These are phyloP conservation scores for Apiospora kogelbergensis DNA, from an alignment of 2,329 filamentous ascomycete species.

Conservation along the genomic window DNA sequence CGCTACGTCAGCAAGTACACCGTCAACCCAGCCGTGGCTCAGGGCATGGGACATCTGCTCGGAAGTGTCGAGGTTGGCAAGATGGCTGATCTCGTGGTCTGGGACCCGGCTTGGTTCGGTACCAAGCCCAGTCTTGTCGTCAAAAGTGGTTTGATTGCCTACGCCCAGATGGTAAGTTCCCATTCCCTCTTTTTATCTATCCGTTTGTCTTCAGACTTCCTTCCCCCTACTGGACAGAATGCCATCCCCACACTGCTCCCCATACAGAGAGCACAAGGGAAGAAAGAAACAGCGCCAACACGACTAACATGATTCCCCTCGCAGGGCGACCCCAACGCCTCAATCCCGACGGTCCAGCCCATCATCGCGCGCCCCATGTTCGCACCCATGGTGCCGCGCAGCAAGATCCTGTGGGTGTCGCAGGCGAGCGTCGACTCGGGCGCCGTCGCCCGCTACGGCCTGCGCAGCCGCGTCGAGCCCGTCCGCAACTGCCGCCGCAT, in stretches of 20 bases:
- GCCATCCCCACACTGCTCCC: too few relatives aligned
- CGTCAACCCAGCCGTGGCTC: slow-evolving; percentile 87
- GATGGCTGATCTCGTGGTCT: slow-evolving; percentile 84
- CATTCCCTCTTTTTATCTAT: background rate
- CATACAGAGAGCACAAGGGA: too few relatives aligned
- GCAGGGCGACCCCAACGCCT: slow-evolving; percentile 76
- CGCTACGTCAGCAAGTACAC: slow-evolving; percentile 95
- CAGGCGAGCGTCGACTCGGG: slow-evolving; percentile 68
- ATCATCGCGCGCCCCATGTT: slow-evolving; percentile 86
- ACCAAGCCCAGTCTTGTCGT: slow-evolving; percentile 79
- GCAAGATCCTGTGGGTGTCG: slow-evolving; percentile 82
- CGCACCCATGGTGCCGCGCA: slow-evolving; percentile 67
- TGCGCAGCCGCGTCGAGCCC: slow-evolving; percentile 78
- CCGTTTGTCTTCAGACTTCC: background rate
- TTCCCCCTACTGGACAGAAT: background rate
- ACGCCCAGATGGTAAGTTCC: slow-evolving; percentile 73
- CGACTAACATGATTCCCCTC: background rate
- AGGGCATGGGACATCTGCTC: slow-evolving; percentile 85
- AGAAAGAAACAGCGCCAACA: too few relatives aligned
- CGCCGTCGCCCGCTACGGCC: slow-evolving; percentile 66
- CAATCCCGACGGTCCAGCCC: slow-evolving; percentile 86
- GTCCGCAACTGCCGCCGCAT: slow-evolving; percentile 75
- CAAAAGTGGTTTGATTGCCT: slow-evolving; percentile 85
- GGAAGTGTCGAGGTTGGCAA: slow-evolving; percentile 89
- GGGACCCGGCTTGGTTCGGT: slow-evolving; percentile 83